phyloP scores from a whole-genome alignment of 2,329 filamentous ascomycete species.

The Sclerotinia subarctica region DNA sequence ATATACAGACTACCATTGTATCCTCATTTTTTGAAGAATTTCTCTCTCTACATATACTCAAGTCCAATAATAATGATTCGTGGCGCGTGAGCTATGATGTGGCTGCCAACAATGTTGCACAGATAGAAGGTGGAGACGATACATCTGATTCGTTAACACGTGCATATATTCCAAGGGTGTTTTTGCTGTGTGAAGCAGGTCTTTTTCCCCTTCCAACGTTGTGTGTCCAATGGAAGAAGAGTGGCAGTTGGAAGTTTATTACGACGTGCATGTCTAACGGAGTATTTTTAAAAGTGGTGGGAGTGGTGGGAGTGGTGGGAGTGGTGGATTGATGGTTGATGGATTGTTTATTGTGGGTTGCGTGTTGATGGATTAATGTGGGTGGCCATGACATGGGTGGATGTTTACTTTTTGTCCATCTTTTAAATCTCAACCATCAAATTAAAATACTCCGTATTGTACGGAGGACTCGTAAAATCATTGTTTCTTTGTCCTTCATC shows the following conservation, averaged over 20 bases:
- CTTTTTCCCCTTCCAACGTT: neutral
- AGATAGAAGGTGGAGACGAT: slow-evolving; percentile 1
- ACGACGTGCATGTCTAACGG: neutral
- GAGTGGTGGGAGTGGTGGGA: too few species aligned
- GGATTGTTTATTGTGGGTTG: too few species aligned
- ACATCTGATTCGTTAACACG: neutral
- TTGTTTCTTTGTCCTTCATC: neutral
- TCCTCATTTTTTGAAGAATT: neutral
- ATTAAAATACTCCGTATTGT: too few species aligned
- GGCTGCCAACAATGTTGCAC: slow-evolving; percentile 16
- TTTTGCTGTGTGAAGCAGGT: neutral
- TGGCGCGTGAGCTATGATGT: slow-evolving; percentile 13
- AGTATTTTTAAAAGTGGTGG: neutral
- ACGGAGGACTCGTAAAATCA: neutral
- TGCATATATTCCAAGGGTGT: neutral
- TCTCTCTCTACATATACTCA: neutral
- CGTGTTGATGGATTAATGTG: too few species aligned
- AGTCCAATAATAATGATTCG: neutral
- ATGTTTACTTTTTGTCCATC: too few species aligned
- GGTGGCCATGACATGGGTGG: too few species aligned
- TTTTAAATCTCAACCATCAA: too few species aligned
- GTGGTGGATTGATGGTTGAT: too few species aligned
- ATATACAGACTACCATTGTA: too few species aligned
- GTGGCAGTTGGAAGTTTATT: neutral
- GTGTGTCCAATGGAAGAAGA: neutral